Percentiles rank a stretch among this genome's conserved stretches.
These are phyloP conservation scores for Cladophialophora carrionii DNA, from an alignment of 2,329 filamentous ascomycete genomes.

Conservation along the genomic window DNA sequence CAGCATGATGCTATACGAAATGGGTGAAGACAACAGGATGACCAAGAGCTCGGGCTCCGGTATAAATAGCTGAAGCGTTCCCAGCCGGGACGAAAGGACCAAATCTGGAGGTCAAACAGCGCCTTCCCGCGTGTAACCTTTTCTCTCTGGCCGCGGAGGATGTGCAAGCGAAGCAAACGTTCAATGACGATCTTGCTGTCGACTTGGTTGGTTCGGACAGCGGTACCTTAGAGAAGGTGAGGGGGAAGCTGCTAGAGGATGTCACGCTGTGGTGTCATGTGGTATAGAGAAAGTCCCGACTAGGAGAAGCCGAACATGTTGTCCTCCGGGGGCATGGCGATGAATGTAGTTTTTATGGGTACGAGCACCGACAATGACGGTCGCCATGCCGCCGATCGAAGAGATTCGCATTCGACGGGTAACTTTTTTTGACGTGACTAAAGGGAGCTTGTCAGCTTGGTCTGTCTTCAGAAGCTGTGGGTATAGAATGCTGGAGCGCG, in stretches of 20 bases:
- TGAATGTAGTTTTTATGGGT: background rate
- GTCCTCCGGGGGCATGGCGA: conserved; percentile 3
- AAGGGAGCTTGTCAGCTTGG: conserved; percentile 8
- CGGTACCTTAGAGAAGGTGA: conserved; percentile 2
- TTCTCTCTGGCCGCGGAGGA: background rate
- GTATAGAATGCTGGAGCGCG: conserved; percentile 13
- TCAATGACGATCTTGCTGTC: conserved; percentile 7
- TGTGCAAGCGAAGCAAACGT: background rate
- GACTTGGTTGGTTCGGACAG: background rate
- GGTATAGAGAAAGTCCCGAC: conserved; percentile 11
- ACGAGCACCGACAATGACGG: conserved; percentile 9
- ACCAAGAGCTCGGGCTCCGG: background rate
- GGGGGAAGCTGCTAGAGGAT: conserved; percentile 6
- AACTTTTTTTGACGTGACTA: background rate
- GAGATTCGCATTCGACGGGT: conserved; percentile 9
- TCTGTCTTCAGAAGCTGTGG: conserved; percentile 9
- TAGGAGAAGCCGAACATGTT: background rate
- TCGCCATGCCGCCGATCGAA: conserved; percentile 5
- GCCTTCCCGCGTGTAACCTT: conserved; percentile 7
- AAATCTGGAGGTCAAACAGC: conserved; percentile 12
- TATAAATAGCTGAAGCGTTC: background rate
- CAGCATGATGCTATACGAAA: conserved; percentile 19
- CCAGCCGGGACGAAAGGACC: background rate
- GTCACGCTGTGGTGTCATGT: conserved; percentile 15
- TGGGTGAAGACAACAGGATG: background rate